Conservation (phyloP, 2,329 filamentous ascomycete genomes). For the Madurella mycetomatis region DNA sequence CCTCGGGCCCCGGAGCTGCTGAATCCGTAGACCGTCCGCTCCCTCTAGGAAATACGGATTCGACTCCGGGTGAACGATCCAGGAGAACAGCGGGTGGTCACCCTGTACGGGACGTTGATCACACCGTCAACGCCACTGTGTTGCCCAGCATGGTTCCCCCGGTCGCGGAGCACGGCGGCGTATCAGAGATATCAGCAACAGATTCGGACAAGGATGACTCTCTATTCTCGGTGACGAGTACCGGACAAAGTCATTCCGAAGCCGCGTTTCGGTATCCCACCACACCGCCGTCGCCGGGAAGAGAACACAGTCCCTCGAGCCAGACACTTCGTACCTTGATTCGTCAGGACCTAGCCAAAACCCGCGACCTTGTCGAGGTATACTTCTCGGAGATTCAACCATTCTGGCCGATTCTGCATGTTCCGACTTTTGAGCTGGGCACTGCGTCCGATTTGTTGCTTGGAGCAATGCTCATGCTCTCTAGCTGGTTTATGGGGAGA, state of each 20-base stretch:
- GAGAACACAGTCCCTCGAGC: not conserved
- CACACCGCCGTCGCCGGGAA: not conserved
- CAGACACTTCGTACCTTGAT: not conserved
- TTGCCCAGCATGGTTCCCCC: too few species aligned
- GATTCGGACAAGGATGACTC: too few species aligned
- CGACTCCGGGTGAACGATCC: too few species aligned
- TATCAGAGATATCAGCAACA: too few species aligned
- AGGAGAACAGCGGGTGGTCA: too few species aligned
- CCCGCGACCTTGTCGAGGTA: not conserved
- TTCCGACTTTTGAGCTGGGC: conserved; percentile 3
- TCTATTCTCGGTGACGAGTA: too few species aligned
- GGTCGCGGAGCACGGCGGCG: too few species aligned
- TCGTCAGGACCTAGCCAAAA: not conserved
- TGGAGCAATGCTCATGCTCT: conserved; percentile 8
- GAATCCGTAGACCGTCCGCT: too few species aligned
- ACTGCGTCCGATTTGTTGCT: conserved; percentile 4
- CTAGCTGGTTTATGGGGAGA: conserved; percentile 6
- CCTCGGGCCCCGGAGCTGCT: not conserved
- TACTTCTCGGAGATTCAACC: conserved; percentile 9
- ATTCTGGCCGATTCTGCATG: conserved; percentile 15
- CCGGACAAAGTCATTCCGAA: too few species aligned
- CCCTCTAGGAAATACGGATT: too few species aligned
- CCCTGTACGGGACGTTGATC: too few species aligned
- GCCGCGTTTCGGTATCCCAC: not conserved
- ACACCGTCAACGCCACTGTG: too few species aligned